Evolutionary conservation across 805 yeast species (phyloP).

Genomic region (Saturnispora quitensis): DNA sequence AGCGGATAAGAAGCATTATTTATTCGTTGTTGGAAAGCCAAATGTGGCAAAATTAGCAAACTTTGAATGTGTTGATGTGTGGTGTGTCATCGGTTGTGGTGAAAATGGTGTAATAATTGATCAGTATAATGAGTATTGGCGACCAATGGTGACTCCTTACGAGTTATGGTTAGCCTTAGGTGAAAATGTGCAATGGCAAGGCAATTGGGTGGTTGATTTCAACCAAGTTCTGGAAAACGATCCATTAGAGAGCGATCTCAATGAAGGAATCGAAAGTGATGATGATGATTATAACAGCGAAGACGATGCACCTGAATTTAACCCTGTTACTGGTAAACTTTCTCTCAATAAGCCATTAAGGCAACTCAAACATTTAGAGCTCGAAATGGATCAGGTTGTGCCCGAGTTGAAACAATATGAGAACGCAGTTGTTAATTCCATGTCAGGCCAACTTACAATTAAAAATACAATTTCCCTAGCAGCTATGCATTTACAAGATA

Average conservation of each 20-base stretch:
- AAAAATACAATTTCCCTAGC: slow-evolving; percentile 83
- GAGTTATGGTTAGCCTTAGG: slow-evolving; percentile 76
- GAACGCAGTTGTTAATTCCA: slow-evolving; percentile 41
- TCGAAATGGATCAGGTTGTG: slow-evolving; percentile 34
- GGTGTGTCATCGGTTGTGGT: slow-evolving; percentile 94
- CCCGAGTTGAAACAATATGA: not conserved
- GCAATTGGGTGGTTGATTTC: slow-evolving; percentile 85
- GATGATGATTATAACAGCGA: slow-evolving; percentile 23
- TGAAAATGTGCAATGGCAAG: slow-evolving; percentile 79
- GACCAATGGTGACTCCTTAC: slow-evolving; percentile 90
- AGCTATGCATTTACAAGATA: slow-evolving; percentile 60
- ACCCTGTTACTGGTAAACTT: slow-evolving; percentile 77
- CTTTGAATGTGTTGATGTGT: slow-evolving; percentile 85
- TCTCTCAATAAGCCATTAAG: slow-evolving; percentile 71
- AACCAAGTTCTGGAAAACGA: slow-evolving; percentile 37
- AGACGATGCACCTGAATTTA: slow-evolving; percentile 72
- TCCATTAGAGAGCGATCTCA: slow-evolving; percentile 26
- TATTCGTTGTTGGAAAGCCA: slow-evolving; percentile 96
- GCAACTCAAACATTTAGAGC: slow-evolving; percentile 51
- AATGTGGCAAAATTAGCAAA: slow-evolving; percentile 95
- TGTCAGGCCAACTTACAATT: slow-evolving; percentile 52
- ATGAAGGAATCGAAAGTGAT: slow-evolving; percentile 11
- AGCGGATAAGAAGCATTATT: slow-evolving; percentile 85
- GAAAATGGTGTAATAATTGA: slow-evolving; percentile 88
- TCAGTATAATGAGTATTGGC: slow-evolving; percentile 67